Evolutionary conservation across 2,329 filamentous ascomycete species (phyloP).

Genomic region (Cladosporium sp.): DNA sequence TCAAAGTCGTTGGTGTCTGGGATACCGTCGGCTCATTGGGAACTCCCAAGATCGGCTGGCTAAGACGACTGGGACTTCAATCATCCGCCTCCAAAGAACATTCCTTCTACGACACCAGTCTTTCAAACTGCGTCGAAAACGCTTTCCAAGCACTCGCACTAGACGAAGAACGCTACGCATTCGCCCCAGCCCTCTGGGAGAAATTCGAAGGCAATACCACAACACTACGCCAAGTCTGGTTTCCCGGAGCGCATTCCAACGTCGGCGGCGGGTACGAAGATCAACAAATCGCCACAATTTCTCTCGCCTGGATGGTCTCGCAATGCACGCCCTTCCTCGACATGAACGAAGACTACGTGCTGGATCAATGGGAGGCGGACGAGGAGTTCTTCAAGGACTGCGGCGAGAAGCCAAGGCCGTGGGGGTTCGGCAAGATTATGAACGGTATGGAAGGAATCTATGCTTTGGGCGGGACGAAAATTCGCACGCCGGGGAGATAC

Average conservation of each 20-base stretch:
- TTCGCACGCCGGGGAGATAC: constrained; percentile 46
- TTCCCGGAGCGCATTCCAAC: constrained; percentile 43
- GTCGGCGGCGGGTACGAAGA: constrained; percentile 44
- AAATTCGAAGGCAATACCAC: constrained; percentile 39
- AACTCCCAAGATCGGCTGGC: constrained; percentile 42
- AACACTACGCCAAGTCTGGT: constrained; percentile 45
- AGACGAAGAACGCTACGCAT: constrained; percentile 39
- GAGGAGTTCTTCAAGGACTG: constrained; percentile 40
- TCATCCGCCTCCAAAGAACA: constrained; percentile 32
- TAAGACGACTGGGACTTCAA: constrained; percentile 32
- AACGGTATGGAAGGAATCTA: constrained; percentile 44
- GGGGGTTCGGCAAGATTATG: constrained; percentile 46
- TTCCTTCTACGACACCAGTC: constrained; percentile 45
- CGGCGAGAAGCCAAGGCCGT: constrained; percentile 40
- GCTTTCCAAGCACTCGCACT: constrained; percentile 43
- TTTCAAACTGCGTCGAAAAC: constrained; percentile 36
- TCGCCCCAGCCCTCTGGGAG: constrained; percentile 41
- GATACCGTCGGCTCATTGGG: constrained; percentile 44
- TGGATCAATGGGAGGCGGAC: constrained; percentile 43
- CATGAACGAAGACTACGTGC: constrained; percentile 43
- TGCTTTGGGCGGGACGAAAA: constrained; percentile 40
- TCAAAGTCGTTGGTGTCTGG: constrained; percentile 43
- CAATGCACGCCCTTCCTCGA: constrained; percentile 46
- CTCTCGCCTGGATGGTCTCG: constrained; percentile 54
- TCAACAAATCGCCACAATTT: constrained; percentile 47